Conservation (phyloP, 768 basidiomycete genomes). For the Exidia glandulosa region DNA sequence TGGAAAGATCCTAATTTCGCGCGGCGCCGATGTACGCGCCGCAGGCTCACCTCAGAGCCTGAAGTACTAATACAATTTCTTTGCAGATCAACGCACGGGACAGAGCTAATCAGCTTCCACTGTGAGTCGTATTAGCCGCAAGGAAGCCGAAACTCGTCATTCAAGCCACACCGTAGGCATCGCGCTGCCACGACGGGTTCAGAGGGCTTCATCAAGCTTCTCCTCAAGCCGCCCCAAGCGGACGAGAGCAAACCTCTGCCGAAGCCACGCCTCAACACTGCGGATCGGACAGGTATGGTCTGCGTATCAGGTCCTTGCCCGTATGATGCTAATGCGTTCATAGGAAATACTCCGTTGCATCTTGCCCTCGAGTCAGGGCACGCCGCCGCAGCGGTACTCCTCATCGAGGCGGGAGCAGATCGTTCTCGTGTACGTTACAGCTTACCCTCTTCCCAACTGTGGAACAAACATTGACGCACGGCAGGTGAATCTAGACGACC, state of each 20-base stretch:
- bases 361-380: constrained; percentile 95
- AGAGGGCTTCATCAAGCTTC: constrained; percentile 72
- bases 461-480: not conserved
- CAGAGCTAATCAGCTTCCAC: constrained; percentile 82
- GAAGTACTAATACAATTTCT: constrained; percentile 15
- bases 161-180: constrained; percentile 43
- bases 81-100: constrained; percentile 87
- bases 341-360: constrained; percentile 93
- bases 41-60: constrained; percentile 9
- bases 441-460: not conserved
- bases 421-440: constrained; percentile 58
- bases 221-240: constrained; percentile 75
- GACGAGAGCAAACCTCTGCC: constrained; percentile 19
- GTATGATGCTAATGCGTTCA: constrained; percentile 4
- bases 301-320: not conserved
- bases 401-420: constrained; percentile 95
- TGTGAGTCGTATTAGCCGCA: constrained; percentile 38
- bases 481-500: constrained; percentile 73
- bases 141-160: constrained; percentile 3
- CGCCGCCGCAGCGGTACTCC: constrained; percentile 76
- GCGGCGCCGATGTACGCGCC: constrained; percentile 81
- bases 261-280: constrained; percentile 79
- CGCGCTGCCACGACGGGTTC: constrained; percentile 95
- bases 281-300: constrained; percentile 59
- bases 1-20: constrained; percentile 70